These are phyloP conservation scores for Sclerotinia subarctica DNA, from an alignment of 2,329 filamentous ascomycete species.

Conservation along the genomic window DNA sequence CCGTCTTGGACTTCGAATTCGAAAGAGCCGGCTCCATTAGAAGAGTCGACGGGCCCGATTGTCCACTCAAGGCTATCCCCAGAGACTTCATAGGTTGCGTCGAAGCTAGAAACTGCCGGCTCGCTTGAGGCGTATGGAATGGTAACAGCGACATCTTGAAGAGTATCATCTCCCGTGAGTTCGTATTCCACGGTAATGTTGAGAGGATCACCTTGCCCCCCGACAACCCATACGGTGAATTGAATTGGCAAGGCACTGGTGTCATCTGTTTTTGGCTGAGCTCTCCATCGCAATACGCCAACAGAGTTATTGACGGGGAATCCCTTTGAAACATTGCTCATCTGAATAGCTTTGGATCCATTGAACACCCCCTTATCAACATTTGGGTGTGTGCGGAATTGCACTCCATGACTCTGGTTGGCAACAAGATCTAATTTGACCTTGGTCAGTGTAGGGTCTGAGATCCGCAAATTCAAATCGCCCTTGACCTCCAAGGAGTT, in stretches of 20 bases:
- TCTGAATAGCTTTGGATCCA: slow-evolving; percentile 77
- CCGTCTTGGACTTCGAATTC: slow-evolving; percentile 90
- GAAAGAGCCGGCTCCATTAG: slow-evolving; percentile 80
- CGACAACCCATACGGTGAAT: slow-evolving; percentile 97
- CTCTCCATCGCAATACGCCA: slow-evolving; percentile 89
- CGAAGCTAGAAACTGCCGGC: slow-evolving; percentile 86
- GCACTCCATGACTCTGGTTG: slow-evolving; percentile 74
- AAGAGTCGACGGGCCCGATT: slow-evolving; percentile 79
- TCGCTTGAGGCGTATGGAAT: slow-evolving; percentile 86
- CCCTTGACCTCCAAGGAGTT: slow-evolving; percentile 88
- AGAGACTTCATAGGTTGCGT: slow-evolving; percentile 89
- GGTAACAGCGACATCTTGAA: slow-evolving; percentile 81
- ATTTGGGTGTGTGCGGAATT: slow-evolving; percentile 95
- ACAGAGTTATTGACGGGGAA: slow-evolving; percentile 95
- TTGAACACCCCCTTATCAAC: slow-evolving; percentile 89
- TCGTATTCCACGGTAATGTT: slow-evolving; percentile 96
- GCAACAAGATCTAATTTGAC: slow-evolving; percentile 80
- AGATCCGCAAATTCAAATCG: slow-evolving; percentile 86
- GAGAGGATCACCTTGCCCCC: slow-evolving; percentile 73
- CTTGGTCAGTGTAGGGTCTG: slow-evolving; percentile 85
- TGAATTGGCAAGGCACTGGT: slow-evolving; percentile 81
- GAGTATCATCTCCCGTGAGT: slow-evolving; percentile 71
- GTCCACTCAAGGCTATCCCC: slow-evolving; percentile 94
- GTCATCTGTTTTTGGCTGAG: slow-evolving; percentile 76
- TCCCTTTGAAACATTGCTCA: slow-evolving; percentile 80